Evolutionary conservation across 1,284 basidiomycete genomes (phyloP).

Genomic region (Thecaphora thlaspeos): DNA sequence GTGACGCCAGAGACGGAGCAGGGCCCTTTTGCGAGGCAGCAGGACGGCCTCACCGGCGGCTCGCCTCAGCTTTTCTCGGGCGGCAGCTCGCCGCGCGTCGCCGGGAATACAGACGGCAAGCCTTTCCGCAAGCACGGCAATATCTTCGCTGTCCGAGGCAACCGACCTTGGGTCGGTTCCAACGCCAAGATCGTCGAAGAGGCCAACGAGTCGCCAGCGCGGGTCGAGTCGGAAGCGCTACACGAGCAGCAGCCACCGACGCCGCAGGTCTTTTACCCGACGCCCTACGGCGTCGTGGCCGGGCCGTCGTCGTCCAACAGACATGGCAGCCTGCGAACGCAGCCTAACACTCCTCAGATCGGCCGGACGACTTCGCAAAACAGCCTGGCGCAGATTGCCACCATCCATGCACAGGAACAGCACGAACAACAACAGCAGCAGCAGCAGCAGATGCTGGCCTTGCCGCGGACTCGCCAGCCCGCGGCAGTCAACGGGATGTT

Average conservation of each 20-base stretch:
- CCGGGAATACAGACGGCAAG: not conserved
- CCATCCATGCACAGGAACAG: not conserved
- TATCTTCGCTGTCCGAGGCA: not conserved
- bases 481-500: not conserved
- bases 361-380: not conserved
- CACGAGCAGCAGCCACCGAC: not conserved
- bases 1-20: not conserved
- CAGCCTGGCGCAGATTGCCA: not conserved
- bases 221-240: slow-evolving; percentile 13
- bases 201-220: slow-evolving; percentile 23
- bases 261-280: slow-evolving; percentile 5
- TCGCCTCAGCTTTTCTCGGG: slow-evolving; percentile 10
- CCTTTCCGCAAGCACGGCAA: not conserved
- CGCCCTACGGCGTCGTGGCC: slow-evolving; percentile 5
- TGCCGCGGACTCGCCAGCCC: not conserved
- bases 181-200: slow-evolving; percentile 9
- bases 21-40: not conserved
- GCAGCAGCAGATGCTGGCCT: too few relatives aligned
- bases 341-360: not conserved
- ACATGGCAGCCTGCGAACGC: not conserved
- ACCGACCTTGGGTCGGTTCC: slow-evolving; percentile 2
- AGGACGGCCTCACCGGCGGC: not conserved
- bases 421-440: not conserved
- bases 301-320: slow-evolving; percentile 4
- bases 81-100: slow-evolving; percentile 6